Conservation (phyloP, 202 grass and related monocot genomes). For the Carex arenaria region DNA sequence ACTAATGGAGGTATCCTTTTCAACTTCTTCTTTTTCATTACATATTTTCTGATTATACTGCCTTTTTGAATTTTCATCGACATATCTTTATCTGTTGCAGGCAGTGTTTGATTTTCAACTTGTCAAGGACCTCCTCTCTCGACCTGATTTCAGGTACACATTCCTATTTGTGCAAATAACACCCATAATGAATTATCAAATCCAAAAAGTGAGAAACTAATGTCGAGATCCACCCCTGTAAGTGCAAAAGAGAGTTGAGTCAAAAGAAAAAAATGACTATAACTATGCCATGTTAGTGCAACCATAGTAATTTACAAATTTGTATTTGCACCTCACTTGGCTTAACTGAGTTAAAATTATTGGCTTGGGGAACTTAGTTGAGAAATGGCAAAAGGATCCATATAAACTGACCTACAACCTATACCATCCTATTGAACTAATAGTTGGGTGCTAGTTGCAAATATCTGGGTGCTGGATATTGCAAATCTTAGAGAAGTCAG, state of each 20-base stretch:
- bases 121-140: constrained; percentile 72
- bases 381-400: not conserved
- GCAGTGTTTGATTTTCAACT: constrained; percentile 92
- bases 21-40: constrained; percentile 7
- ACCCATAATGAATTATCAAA: not conserved
- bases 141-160: constrained; percentile 72
- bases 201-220: not conserved
- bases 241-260: not conserved
- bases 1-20: constrained; percentile 65
- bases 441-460: not conserved
- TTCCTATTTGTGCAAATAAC: not conserved
- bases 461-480: constrained; percentile 2
- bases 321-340: not conserved
- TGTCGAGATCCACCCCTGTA: not conserved
- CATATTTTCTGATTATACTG: not conserved
- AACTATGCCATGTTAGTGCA: not conserved
- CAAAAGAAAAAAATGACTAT: not conserved
- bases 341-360: not conserved
- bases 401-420: not conserved
- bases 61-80: not conserved
- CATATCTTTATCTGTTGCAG: constrained; percentile 31
- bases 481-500: not conserved
- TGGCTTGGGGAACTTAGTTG: not conserved
- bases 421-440: not conserved
- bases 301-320: not conserved